Conservation (phyloP, 257 asterid species). For the Solanum appendiculatum region DNA sequence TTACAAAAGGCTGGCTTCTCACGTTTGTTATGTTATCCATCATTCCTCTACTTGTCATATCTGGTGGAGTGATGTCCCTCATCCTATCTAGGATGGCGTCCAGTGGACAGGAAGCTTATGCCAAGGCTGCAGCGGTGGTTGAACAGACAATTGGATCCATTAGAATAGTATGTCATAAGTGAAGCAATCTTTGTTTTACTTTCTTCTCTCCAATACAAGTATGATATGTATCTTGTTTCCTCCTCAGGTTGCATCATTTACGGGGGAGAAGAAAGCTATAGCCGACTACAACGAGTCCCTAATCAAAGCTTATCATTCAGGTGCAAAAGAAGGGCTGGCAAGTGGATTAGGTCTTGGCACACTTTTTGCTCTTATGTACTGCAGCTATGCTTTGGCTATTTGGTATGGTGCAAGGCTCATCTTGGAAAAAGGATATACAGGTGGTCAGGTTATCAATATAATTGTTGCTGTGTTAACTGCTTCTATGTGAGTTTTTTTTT, state of each 20-base stretch:
- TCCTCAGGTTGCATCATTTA: conserved; percentile 65
- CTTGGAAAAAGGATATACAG: conserved; percentile 38
- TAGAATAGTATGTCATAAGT: conserved; percentile 39
- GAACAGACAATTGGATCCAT: conserved; percentile 86
- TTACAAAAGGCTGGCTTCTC: conserved; percentile 75
- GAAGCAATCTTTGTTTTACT: neutral
- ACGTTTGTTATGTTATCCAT: conserved; percentile 68
- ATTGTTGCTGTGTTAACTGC: conserved; percentile 63
- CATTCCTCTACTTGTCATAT: conserved; percentile 62
- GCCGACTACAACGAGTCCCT: conserved; percentile 42
- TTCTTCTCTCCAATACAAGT: neutral
- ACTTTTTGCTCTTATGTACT: conserved; percentile 50
- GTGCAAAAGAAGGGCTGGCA: conserved; percentile 61
- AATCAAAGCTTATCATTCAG: conserved; percentile 49
- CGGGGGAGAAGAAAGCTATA: conserved; percentile 73
- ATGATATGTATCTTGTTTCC: neutral
- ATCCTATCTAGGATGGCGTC: conserved; percentile 62
- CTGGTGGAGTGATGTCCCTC: conserved; percentile 59
- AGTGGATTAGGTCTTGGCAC: conserved; percentile 68
- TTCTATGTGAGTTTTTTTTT: conserved; percentile 47
- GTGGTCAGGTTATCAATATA: conserved; percentile 59
- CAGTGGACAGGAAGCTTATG: conserved; percentile 66
- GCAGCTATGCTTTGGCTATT: conserved; percentile 71
- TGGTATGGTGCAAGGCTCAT: conserved; percentile 73
- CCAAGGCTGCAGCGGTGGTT: conserved; percentile 59